These are phyloP conservation scores for Helotiales sp. DNA, from an alignment of 2,329 filamentous ascomycete genomes.

Conservation along the genomic window DNA sequence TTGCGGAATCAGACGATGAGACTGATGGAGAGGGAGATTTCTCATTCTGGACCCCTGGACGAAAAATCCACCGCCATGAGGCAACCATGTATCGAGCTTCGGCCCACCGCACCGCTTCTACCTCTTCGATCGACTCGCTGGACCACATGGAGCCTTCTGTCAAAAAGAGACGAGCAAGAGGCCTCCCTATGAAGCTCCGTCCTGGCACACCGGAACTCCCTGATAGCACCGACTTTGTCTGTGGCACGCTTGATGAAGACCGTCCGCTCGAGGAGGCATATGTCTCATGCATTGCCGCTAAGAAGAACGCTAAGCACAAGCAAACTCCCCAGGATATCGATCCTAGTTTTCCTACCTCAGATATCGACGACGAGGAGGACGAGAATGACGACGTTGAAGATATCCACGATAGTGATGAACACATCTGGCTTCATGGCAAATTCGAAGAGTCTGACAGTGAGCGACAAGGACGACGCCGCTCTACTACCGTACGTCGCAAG, in stretches of 20 bases:
- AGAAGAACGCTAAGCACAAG: constrained; percentile 78
- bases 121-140: constrained; percentile 59
- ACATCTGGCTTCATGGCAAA: constrained; percentile 69
- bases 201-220: constrained; percentile 79
- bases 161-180: constrained; percentile 22
- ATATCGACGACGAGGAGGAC: constrained; percentile 83
- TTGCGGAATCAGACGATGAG: constrained; percentile 68
- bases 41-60: constrained; percentile 59
- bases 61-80: constrained; percentile 34
- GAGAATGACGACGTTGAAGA: constrained; percentile 61
- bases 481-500: constrained; percentile 43
- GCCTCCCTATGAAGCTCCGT: constrained; percentile 55
- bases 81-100: constrained; percentile 29
- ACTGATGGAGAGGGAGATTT: constrained; percentile 64
- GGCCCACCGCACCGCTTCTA: constrained; percentile 48
- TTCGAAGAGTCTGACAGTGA: constrained; percentile 67
- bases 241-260: constrained; percentile 94
- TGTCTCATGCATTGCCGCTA: constrained; percentile 77
- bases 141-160: constrained; percentile 28
- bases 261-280: constrained; percentile 93
- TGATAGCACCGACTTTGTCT: constrained; percentile 99
- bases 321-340: constrained; percentile 94
- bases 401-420: constrained; percentile 64
- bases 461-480: constrained; percentile 47
- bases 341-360: constrained; percentile 93